Evolutionary conservation across 257 asterid genomes (phyloP).

Genomic region (Coffea canephora): DNA sequence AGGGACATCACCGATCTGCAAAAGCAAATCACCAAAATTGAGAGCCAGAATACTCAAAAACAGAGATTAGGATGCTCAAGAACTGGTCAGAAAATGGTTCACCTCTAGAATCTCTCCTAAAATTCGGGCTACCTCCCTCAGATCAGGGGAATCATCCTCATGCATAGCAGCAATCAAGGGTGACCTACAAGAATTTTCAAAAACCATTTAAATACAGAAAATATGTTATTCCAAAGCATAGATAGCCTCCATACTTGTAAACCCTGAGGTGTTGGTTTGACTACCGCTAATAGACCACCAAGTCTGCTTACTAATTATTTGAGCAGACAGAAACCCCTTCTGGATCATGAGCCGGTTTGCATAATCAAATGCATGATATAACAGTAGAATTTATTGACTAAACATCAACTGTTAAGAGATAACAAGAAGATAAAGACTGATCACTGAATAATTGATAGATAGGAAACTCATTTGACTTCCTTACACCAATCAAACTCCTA

Average conservation of each 20-base stretch:
- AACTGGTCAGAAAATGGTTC: not conserved
- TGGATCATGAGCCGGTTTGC: not conserved
- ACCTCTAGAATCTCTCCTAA: slow-evolving; percentile 67
- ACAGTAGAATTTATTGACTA: not conserved
- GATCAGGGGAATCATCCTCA: slow-evolving; percentile 76
- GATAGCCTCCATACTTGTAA: not conserved
- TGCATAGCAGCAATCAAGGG: slow-evolving; percentile 84
- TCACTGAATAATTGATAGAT: not conserved
- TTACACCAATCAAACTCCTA: not conserved
- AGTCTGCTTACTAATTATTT: not conserved
- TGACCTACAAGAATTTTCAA: slow-evolving; percentile 44
- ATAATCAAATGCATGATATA: not conserved
- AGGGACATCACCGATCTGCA: slow-evolving; percentile 60
- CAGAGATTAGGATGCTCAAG: not conserved
- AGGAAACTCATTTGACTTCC: not conserved
- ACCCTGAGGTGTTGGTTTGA: not conserved
- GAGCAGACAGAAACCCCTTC: not conserved
- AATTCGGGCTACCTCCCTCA: slow-evolving; percentile 66
- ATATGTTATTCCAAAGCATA: not conserved
- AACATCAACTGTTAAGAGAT: not conserved
- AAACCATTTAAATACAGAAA: not conserved
- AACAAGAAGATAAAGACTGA: not conserved
- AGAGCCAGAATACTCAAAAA: slow-evolving; percentile 7
- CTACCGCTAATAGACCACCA: not conserved
- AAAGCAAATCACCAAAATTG: not conserved